Conservation (phyloP, 148 eudicot species). For the Chenopodium suecicum region DNA sequence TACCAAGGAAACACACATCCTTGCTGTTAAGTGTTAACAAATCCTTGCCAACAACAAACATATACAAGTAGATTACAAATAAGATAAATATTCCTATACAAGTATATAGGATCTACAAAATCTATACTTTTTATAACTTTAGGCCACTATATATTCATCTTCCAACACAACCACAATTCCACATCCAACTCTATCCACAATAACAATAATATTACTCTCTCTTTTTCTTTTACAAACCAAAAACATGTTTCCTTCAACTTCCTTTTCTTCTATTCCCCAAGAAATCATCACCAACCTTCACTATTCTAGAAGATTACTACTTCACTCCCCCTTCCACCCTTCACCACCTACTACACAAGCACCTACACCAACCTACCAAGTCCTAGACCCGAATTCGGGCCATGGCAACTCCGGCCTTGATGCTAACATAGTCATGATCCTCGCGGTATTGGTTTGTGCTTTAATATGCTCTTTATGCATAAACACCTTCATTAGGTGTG, state of each 20-base stretch:
- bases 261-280: conserved; percentile 15
- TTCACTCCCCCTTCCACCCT: conserved; percentile 16
- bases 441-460: conserved; percentile 28
- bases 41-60: conserved; percentile 4
- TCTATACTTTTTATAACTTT: not conserved
- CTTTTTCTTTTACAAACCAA: not conserved
- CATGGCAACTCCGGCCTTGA: conserved; percentile 13
- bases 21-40: not conserved
- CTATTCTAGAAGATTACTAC: conserved; percentile 27
- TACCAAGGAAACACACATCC: not conserved
- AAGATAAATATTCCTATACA: not conserved
- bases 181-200: conserved; percentile 12
- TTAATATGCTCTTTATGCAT: conserved; percentile 30
- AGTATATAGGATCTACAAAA: not conserved
- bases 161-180: conserved; percentile 11
- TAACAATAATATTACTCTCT: not conserved
- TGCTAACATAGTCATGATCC: conserved; percentile 28
- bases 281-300: conserved; percentile 19
- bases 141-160: conserved; percentile 15
- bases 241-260: conserved; percentile 16
- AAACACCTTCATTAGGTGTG: conserved; percentile 28
- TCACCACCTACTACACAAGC: conserved; percentile 19
- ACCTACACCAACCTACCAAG: conserved; percentile 23
- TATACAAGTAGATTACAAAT: not conserved
- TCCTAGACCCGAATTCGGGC: conserved; percentile 15